Conservation (phyloP, 2,329 filamentous ascomycete genomes). For the Neonectria faginata region DNA sequence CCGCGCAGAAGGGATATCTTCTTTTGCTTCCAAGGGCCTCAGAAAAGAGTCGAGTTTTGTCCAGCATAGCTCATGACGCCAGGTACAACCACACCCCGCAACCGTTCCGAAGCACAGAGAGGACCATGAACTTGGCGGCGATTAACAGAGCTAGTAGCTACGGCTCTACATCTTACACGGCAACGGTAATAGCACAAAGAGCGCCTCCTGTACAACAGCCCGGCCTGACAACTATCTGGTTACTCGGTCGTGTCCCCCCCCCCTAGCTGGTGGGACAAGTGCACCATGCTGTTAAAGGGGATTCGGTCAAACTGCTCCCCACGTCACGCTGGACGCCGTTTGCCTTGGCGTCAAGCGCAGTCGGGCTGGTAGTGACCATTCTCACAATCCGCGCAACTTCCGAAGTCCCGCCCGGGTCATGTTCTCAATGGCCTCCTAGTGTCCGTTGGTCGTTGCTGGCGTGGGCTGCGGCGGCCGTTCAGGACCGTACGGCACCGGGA, state of each 20-base stretch:
- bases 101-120: not conserved
- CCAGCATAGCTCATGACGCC: not conserved
- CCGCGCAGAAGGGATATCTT: no score
- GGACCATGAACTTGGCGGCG: slow-evolving; percentile 31
- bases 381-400: slow-evolving; percentile 10
- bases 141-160: slow-evolving; percentile 44
- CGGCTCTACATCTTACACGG: slow-evolving; percentile 44
- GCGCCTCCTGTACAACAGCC: slow-evolving; percentile 34
- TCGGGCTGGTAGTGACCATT: slow-evolving; percentile 7
- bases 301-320: slow-evolving; percentile 16
- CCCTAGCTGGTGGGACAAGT: slow-evolving; percentile 17
- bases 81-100: not conserved
- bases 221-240: slow-evolving; percentile 28
- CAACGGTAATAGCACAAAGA: slow-evolving; percentile 37
- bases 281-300: slow-evolving; percentile 28
- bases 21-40: not conserved
- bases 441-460: slow-evolving; percentile 57
- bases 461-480: slow-evolving; percentile 59
- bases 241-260: slow-evolving; percentile 22
- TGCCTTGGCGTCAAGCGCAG: not conserved
- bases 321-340: slow-evolving; percentile 18
- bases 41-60: not conserved
- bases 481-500: slow-evolving; percentile 59
- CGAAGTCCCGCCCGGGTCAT: slow-evolving; percentile 30
- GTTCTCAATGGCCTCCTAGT: slow-evolving; percentile 50